Evolutionary conservation across 2,329 filamentous ascomycete genomes (phyloP).

Genomic region (Fusarium hainanense): DNA sequence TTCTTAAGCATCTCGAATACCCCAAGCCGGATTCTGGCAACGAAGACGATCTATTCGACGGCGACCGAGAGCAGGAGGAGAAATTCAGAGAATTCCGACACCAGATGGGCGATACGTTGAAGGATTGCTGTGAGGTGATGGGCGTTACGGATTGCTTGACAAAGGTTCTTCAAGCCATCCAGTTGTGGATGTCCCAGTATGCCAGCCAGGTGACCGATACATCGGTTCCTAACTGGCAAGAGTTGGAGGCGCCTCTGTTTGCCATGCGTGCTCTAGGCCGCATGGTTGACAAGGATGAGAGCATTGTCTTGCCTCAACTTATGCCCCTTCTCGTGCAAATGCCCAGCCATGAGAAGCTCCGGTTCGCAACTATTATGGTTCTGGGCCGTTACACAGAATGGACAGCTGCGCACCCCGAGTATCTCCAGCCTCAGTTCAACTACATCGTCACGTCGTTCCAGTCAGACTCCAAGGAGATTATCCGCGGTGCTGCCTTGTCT

Average conservation of each 20-base stretch:
- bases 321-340: constrained; percentile 96
- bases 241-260: constrained; percentile 93
- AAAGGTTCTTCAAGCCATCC: constrained; percentile 88
- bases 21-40: constrained; percentile 79
- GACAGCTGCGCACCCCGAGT: constrained; percentile 94
- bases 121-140: constrained; percentile 96
- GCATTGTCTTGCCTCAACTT: constrained; percentile 85
- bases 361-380: constrained; percentile 98
- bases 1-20: constrained; percentile 90
- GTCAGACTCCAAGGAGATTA: constrained; percentile 87
- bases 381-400: constrained; percentile 97
- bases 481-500: constrained; percentile 89
- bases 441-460: constrained; percentile 96
- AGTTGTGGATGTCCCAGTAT: constrained; percentile 87
- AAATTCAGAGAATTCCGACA: constrained; percentile 97
- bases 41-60: constrained; percentile 89
- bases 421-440: constrained; percentile 90
- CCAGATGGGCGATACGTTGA: constrained; percentile 96
- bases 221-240: constrained; percentile 93
- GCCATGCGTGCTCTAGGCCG: constrained; percentile 95
- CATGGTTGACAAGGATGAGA: constrained; percentile 93
- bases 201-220: constrained; percentile 78
- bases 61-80: constrained; percentile 94
- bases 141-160: constrained; percentile 89
- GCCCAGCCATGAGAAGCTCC: constrained; percentile 95